Base-by-base conservation (phyloP, 176 grass and related monocot genomes). In the Aegilops speltoides region DNA sequence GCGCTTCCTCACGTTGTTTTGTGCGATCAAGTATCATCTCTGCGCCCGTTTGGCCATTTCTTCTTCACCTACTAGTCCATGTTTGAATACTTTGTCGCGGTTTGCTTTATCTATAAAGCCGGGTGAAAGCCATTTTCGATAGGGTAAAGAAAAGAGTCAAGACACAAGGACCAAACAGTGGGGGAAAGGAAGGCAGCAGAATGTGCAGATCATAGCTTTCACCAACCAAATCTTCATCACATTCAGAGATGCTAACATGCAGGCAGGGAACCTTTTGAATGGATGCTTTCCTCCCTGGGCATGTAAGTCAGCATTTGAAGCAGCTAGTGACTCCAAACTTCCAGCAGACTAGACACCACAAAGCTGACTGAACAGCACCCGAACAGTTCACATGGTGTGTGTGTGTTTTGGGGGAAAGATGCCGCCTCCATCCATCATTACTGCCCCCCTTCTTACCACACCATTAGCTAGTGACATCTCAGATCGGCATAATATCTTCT, bases 191-290 rank as follows among this genome's bases (percentile, higher is more conserved):
- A 82, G n/a, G 64, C 31, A 66, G 28, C 79, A 76, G 22, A 56
- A 43, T 41, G 31, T 32, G 23, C 32, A 67, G 40, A 26, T 34
- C 54, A 73, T 13, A n/a, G 67, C 24, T 82, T 87, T 37, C 38
- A 82, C 69, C 43, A 59, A 76, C n/a, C 31, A 59, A 82, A 87
- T 68, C 43, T 76, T 82, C 69, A 37, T 66, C 41, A 43, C 2
- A 81, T 87, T 87, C 85, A 74, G 66, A 64, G 22, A 38, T n/a
- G 41, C 41, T 11, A 73, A 63, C n/a, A 59, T 32, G 61, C 34
- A 81, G 38, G 29, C 22, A 43, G 41, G 41, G 3, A 56, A 82
- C 79, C 79, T 87, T 87, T 56, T 13, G 57, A 81, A 65, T 74
- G 50, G 41, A 43, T 43, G 41, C 13, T 19, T 75, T 74, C 40